Evolutionary conservation across 805 yeast genomes (phyloP).

Genomic region (Naumovozyma castellii): DNA sequence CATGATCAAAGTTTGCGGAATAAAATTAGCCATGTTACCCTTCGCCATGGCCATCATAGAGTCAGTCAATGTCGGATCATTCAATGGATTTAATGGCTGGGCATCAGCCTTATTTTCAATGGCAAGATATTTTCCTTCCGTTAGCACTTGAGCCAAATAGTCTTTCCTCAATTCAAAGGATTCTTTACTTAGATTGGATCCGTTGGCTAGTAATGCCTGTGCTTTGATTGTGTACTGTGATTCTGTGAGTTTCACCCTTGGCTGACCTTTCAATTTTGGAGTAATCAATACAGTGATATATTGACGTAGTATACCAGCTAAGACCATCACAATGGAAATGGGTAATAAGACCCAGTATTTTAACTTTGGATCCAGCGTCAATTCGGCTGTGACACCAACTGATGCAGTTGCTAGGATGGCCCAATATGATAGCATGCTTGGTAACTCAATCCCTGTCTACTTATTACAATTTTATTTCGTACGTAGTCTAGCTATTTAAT

Average conservation of each 20-base stretch:
- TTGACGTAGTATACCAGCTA: slow-evolving; percentile 72
- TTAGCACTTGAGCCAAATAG: slow-evolving; percentile 39
- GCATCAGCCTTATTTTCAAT: slow-evolving; percentile 30
- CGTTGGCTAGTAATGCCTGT: slow-evolving; percentile 46
- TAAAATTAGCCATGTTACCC: slow-evolving; percentile 69
- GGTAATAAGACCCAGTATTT: slow-evolving; percentile 89
- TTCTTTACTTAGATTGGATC: slow-evolving; percentile 39
- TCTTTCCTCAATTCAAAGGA: slow-evolving; percentile 48
- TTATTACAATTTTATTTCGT: background rate
- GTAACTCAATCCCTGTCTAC: background rate
- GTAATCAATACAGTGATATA: slow-evolving; percentile 53
- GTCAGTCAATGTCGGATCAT: slow-evolving; percentile 65
- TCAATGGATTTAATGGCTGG: slow-evolving; percentile 49
- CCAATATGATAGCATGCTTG: slow-evolving; percentile 3
- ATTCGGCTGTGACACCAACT: slow-evolving; percentile 36
- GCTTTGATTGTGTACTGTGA: slow-evolving; percentile 55
- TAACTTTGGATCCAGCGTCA: slow-evolving; percentile 69
- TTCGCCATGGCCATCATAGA: slow-evolving; percentile 69
- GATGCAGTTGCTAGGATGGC: slow-evolving; percentile 12
- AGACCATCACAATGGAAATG: slow-evolving; percentile 78
- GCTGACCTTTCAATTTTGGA: slow-evolving; percentile 46
- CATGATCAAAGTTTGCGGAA: slow-evolving; percentile 91
- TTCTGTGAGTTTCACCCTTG: slow-evolving; percentile 46
- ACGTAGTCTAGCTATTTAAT: background rate
- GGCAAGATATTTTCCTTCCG: slow-evolving; percentile 47